A percentile compares a stretch with the other conserved stretches of the same genome.
These are phyloP conservation scores for Capsicum baccatum DNA, from an alignment of 257 asterid species.

Conservation along the genomic window DNA sequence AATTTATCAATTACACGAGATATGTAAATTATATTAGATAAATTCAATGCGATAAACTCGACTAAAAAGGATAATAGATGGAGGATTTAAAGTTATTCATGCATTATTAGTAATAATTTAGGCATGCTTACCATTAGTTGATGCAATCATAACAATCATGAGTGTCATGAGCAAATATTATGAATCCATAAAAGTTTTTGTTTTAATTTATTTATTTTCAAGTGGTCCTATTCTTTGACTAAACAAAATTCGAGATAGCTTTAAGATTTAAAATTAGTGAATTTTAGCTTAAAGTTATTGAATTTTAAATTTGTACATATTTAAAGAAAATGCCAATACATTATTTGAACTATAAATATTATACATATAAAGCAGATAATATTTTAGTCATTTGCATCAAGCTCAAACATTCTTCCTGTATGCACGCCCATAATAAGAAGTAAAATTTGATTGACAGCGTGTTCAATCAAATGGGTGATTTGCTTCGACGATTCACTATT, in stretches of 20 bases:
- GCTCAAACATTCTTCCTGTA: too few species aligned
- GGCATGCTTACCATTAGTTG: constrained; percentile 29
- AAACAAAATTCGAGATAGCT: too few species aligned
- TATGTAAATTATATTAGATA: fast-evolving
- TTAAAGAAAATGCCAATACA: neutral
- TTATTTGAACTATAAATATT: neutral
- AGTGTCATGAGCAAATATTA: neutral
- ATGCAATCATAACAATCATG: constrained; percentile 28
- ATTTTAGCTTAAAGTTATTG: neutral
- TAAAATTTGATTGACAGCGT: too few species aligned
- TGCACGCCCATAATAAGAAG: too few species aligned
- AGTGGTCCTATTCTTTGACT: neutral
- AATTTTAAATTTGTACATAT: neutral
- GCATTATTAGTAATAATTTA: constrained; percentile 26
- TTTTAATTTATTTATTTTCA: neutral
- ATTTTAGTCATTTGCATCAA: too few species aligned
- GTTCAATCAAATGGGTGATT: too few species aligned
- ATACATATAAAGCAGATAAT: too few species aligned
- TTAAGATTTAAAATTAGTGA: neutral
- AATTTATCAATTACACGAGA: neutral
- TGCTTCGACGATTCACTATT: neutral
- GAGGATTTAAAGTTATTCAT: neutral
- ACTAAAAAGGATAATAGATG: neutral
- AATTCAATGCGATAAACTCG: neutral
- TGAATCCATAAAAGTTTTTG: neutral